A percentile compares a stretch with the other conserved stretches of the same genome.
Conservation (phyloP, 1,284 basidiomycete species). For the Lentinula novae-zelandiae region DNA sequence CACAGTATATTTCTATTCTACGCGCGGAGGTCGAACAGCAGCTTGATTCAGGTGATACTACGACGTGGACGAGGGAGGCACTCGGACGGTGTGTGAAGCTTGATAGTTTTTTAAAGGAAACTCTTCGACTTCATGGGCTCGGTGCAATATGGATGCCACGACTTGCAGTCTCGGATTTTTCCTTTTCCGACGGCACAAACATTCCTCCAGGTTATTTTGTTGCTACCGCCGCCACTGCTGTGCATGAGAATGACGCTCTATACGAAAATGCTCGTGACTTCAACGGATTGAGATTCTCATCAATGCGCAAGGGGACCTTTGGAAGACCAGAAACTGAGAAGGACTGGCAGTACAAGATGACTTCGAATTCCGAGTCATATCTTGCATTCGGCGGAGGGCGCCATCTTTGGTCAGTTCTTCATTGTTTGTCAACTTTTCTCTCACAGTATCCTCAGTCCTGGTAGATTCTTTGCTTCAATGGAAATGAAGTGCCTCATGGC, state of each 20-base stretch:
- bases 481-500: slow-evolving; percentile 32
- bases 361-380: slow-evolving; percentile 29
- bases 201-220: slow-evolving; percentile 35
- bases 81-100: slow-evolving; percentile 30
- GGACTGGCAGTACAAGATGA: slow-evolving; percentile 18
- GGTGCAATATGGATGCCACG: slow-evolving; percentile 19
- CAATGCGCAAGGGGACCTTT: slow-evolving; percentile 14
- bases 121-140: slow-evolving; percentile 29
- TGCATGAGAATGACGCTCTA: slow-evolving; percentile 31
- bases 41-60: slow-evolving; percentile 22
- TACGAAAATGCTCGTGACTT: slow-evolving; percentile 32
- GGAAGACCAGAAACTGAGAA: slow-evolving; percentile 10
- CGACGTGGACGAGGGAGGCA: slow-evolving; percentile 32
- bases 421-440: neutral
- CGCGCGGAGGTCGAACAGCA: slow-evolving; percentile 32
- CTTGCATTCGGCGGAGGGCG: slow-evolving; percentile 39
- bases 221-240: slow-evolving; percentile 26
- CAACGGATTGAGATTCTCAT: slow-evolving; percentile 34
- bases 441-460: slow-evolving; percentile 25
- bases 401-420: slow-evolving; percentile 36
- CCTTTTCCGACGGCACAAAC: slow-evolving; percentile 39
- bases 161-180: slow-evolving; percentile 23
- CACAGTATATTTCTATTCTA: slow-evolving; percentile 31
- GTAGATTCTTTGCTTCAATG: slow-evolving; percentile 34
- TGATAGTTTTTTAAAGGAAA: slow-evolving; percentile 41